Evolutionary conservation across 306 rosid species (phyloP), one percentile per base, ranked within the genome.

Genomic region (Dryas octopetala): DNA sequence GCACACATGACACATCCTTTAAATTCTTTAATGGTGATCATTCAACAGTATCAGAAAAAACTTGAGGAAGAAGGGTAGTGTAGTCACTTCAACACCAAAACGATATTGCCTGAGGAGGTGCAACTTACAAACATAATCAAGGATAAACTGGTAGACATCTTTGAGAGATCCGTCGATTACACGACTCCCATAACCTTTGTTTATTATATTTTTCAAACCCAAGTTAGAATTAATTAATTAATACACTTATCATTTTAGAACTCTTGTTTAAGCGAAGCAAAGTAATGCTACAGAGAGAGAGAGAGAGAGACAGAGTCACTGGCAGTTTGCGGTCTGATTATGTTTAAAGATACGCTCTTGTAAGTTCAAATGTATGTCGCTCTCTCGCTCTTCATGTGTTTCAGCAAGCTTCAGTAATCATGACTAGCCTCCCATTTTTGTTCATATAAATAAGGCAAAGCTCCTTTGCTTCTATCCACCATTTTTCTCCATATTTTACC

Each of bases 301-400:
- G 40, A 64, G 32, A 28, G 32, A 28, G 32, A 28, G 32, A 28
- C 2, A 4, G 44, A 68, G 71, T 44, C 50, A 45, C 63, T 7
- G 26, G 67, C 0, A 19, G 19, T 43, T 49, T 50, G 47, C 55
- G 16, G 75, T 50, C 67, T 23, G 68, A 46, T 63, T 71, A 53
- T 13, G 26, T 5, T 3, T 60, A 70, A 59, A 38, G 9, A 23
- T 28, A 60, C 76, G 59, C 52, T 73, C 83, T 83, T 70, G 45
- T 4, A 47, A 73, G 58, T 60, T 46, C 47, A 59, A 73, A 73
- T 26, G 12, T 8, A 14, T 8, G 55, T 54, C 55, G 13, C 26
- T 26, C 32, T 73, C 46, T 71, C 9, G n/a, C 76, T 80, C 71
- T 79, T 83, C 88, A 85, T 83, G 87, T 62, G 86, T 65, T 85